A percentile compares a stretch with the other conserved stretches of the same genome.
Conservation (phyloP, 1,284 basidiomycete genomes). For the Xanthoconium separans region DNA sequence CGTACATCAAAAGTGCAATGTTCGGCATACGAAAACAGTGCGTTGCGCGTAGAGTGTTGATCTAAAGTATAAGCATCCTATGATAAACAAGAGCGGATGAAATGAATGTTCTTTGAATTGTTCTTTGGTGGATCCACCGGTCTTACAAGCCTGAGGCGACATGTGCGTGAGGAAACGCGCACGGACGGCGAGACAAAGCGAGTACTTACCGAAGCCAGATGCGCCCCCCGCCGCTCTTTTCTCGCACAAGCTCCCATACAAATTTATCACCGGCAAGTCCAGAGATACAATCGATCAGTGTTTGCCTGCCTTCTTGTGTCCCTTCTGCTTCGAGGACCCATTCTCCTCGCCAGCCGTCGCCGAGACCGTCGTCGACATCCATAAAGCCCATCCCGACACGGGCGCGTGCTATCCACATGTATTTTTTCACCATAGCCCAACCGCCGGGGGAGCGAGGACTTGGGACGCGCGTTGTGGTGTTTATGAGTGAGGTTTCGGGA, state of each 20-base stretch:
- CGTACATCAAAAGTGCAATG: slow-evolving; percentile 16
- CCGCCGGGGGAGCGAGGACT: slow-evolving; percentile 60
- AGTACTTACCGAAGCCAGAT: slow-evolving; percentile 61
- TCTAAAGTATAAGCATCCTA: slow-evolving; percentile 26
- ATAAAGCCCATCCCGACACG: slow-evolving; percentile 42
- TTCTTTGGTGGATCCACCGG: slow-evolving; percentile 22
- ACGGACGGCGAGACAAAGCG: background rate
- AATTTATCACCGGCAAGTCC: slow-evolving; percentile 38
- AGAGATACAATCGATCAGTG: slow-evolving; percentile 52
- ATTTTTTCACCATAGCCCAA: slow-evolving; percentile 53
- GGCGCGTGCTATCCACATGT: slow-evolving; percentile 58
- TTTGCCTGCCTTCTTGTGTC: slow-evolving; percentile 61
- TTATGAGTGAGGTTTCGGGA: slow-evolving; percentile 45
- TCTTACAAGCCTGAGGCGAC: slow-evolving; percentile 20
- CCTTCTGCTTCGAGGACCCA: slow-evolving; percentile 77
- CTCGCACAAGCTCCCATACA: slow-evolving; percentile 60
- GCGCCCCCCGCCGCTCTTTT: slow-evolving; percentile 55
- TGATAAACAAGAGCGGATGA: slow-evolving; percentile 23
- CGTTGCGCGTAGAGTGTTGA: slow-evolving; percentile 8
- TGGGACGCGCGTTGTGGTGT: slow-evolving; percentile 37
- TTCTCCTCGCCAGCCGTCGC: slow-evolving; percentile 69
- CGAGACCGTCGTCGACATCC: slow-evolving; percentile 42
- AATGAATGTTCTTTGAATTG: slow-evolving; percentile 20
- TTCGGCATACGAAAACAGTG: slow-evolving; percentile 5
- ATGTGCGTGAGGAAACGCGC: background rate